Conservation (phyloP, 83 land plant genomes). For the Isoetes engelmannii region DNA sequence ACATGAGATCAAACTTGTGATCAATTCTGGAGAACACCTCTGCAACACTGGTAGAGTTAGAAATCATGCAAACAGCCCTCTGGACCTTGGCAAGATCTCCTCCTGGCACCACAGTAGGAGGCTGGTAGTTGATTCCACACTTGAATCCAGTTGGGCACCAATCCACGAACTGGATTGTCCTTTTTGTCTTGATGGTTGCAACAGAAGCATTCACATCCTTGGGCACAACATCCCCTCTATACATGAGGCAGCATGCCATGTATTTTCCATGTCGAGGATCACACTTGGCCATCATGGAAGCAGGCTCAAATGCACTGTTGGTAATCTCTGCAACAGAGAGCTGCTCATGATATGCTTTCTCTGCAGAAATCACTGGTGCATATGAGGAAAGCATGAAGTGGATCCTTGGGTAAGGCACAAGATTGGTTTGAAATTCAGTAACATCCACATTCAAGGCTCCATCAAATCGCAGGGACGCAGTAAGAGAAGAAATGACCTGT, state of each 20-base stretch:
- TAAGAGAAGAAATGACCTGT: conserved; percentile 19
- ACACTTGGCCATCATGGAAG: conserved; percentile 24
- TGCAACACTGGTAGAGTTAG: conserved; percentile 52
- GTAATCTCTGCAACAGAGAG: conserved; percentile 42
- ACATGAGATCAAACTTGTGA: conserved; percentile 47
- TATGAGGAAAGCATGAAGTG: conserved; percentile 20
- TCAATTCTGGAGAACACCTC: conserved; percentile 37
- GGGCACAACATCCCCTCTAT: conserved; percentile 45
- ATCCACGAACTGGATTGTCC: conserved; percentile 23
- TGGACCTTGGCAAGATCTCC: conserved; percentile 34
- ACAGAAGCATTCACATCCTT: conserved; percentile 51
- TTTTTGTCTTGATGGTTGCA: conserved; percentile 48
- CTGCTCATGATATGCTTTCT: too few species aligned
- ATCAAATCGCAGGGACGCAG: conserved; percentile 15
- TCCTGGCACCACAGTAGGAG: conserved; percentile 44
- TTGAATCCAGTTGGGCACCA: too few species aligned
- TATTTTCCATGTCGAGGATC: conserved; percentile 19
- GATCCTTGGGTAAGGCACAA: conserved; percentile 17
- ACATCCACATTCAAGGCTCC: conserved; percentile 16
- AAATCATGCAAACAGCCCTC: conserved; percentile 42
- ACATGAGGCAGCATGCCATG: conserved; percentile 22
- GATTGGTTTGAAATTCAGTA: conserved; percentile 15
- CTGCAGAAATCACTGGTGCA: conserved; percentile 20
- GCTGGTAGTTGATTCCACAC: too few species aligned
- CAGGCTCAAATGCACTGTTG: conserved; percentile 47